Evolutionary conservation across 2,329 filamentous ascomycete genomes (phyloP).

Genomic region (Xylogone sp.): DNA sequence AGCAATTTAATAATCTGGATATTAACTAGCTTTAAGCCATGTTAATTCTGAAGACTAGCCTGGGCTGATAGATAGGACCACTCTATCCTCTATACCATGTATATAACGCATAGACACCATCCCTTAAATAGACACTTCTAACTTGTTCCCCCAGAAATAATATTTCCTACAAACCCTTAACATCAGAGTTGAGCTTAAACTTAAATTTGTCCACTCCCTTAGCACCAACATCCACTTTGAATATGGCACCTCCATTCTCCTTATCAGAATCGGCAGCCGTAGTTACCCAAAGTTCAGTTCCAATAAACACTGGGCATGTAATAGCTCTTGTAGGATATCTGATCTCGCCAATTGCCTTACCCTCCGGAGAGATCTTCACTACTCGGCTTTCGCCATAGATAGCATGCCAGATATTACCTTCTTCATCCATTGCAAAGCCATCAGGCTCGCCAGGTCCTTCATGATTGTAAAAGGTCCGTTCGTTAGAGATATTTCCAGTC

Average conservation of each 20-base stretch:
- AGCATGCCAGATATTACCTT: constrained; percentile 86
- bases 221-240: constrained; percentile 73
- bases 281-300: constrained; percentile 73
- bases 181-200: constrained; percentile 44
- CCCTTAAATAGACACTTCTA: too few species aligned
- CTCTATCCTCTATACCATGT: too few species aligned
- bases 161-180: constrained; percentile 1
- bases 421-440: constrained; percentile 77
- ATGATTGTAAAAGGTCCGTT: constrained; percentile 67
- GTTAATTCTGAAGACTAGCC: too few species aligned
- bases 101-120: too few species aligned
- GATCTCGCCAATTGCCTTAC: constrained; percentile 71
- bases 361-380: constrained; percentile 63
- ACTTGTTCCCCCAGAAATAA: too few species aligned
- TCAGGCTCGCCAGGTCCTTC: constrained; percentile 67
- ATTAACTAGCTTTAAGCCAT: too few species aligned
- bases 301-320: constrained; percentile 78
- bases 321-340: constrained; percentile 72
- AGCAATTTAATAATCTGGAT: too few species aligned
- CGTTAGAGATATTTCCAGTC: constrained; percentile 64
- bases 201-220: constrained; percentile 59
- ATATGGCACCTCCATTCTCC: constrained; percentile 66
- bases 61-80: too few species aligned
- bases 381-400: constrained; percentile 77
- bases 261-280: constrained; percentile 66